These are phyloP conservation scores for Acorus calamus DNA, from an alignment of 106 monocot species.

Conservation along the genomic window DNA sequence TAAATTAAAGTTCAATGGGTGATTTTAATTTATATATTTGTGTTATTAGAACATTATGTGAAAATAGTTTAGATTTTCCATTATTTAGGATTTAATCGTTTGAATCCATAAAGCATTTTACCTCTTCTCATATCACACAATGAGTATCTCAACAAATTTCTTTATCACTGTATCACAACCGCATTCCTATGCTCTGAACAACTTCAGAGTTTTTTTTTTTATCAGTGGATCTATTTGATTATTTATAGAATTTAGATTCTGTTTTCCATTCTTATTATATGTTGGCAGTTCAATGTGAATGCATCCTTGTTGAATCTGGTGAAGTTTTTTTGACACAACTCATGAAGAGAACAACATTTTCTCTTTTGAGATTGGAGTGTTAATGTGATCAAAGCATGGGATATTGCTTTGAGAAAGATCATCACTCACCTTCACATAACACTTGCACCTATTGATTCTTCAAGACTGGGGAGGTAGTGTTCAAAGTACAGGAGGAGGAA, in stretches of 20 bases:
- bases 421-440: conserved; percentile 13
- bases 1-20: too few species aligned
- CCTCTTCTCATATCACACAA: too few species aligned
- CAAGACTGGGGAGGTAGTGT: conserved; percentile 77
- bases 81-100: too few species aligned
- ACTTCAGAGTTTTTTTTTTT: too few species aligned
- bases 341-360: conserved; percentile 87
- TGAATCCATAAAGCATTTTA: too few species aligned
- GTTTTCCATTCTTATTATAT: neutral
- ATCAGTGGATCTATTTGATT: neutral
- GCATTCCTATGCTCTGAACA: too few species aligned
- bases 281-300: conserved; percentile 84
- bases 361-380: conserved; percentile 86
- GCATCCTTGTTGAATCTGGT: conserved; percentile 74
- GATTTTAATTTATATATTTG: too few species aligned
- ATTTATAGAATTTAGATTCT: neutral
- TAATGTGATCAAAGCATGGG: conserved; percentile 91
- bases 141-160: too few species aligned
- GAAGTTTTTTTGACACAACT: conserved; percentile 85
- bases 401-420: conserved; percentile 87
- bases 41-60: too few species aligned
- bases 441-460: neutral
- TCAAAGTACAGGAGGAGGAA: too few species aligned
- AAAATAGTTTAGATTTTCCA: too few species aligned
- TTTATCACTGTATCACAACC: too few species aligned